Evolutionary conservation across 1,139 yeast species (phyloP).

Genomic region (Suhomyces guaymorum): DNA sequence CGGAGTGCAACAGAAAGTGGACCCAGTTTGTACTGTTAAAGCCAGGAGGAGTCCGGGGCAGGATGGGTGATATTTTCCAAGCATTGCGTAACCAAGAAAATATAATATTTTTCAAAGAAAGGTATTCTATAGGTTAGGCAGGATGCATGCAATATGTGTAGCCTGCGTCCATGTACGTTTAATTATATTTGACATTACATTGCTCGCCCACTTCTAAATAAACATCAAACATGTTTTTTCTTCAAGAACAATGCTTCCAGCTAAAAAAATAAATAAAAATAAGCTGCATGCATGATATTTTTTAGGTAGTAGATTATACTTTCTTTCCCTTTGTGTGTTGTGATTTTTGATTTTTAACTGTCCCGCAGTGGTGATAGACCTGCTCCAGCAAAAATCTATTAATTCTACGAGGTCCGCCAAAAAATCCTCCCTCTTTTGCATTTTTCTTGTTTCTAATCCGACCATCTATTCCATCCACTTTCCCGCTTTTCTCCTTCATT

Average conservation of each 20-base stretch:
- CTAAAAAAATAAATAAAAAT: constrained; percentile 1
- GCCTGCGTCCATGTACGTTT: constrained; percentile 7
- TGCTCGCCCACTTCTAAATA: constrained; percentile 7
- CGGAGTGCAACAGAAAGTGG: no score
- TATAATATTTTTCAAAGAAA: no score
- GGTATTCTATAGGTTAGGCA: no score
- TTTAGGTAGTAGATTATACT: constrained; percentile 6
- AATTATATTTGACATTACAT: constrained; percentile 4
- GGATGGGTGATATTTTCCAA: constrained; percentile 2
- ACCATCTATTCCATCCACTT: background rate
- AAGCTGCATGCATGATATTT: no score
- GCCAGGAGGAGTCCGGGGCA: background rate
- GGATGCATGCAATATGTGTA: constrained; percentile 1
- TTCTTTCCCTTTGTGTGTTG: constrained; percentile 9
- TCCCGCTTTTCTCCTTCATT: no score
- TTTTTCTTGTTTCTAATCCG: background rate
- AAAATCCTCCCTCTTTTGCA: constrained; percentile 4
- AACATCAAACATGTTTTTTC: constrained; percentile 1
- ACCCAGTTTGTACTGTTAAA: background rate
- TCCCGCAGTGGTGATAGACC: constrained; percentile 7
- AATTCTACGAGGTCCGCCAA: constrained; percentile 6
- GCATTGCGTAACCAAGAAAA: no score
- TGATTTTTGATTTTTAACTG: constrained; percentile 6
- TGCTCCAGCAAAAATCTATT: constrained; percentile 8
- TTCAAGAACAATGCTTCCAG: constrained; percentile 2